phyloP scores from a whole-genome alignment of 139 green algal species.

The Coelastrella sp. region DNA sequence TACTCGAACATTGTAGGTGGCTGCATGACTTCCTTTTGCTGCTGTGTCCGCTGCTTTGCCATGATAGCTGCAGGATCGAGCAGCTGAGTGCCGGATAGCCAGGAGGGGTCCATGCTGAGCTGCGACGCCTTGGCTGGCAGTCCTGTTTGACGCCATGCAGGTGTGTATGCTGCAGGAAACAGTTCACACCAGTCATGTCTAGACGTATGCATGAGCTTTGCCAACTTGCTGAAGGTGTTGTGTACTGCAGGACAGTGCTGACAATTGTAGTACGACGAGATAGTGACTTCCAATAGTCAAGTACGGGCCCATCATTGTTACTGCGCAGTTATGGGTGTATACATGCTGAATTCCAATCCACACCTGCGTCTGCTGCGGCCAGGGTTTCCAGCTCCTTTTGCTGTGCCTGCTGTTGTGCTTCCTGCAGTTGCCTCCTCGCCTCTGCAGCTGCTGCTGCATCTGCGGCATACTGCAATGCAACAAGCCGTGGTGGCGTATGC shows the following conservation, averaged over 20 bases:
- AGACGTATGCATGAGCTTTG: too few species aligned
- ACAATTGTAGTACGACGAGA: too few species aligned
- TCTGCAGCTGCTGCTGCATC: constrained; percentile 23
- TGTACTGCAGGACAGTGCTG: too few species aligned
- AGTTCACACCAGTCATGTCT: too few species aligned
- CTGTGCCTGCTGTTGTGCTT: not conserved
- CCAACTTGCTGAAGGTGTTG: too few species aligned
- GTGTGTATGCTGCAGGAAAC: constrained; percentile 68
- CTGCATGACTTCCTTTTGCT: constrained; percentile 67
- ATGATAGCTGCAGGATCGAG: constrained; percentile 68
- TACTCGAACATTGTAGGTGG: constrained; percentile 66
- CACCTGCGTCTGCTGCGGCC: constrained; percentile 27
- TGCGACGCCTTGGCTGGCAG: constrained; percentile 73
- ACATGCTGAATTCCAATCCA: not conserved
- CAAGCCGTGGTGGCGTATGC: not conserved
- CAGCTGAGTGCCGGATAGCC: constrained; percentile 51
- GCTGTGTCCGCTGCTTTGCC: not conserved
- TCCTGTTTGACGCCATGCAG: constrained; percentile 70
- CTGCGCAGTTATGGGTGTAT: not conserved
- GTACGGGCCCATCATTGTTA: not conserved
- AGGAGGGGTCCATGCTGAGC: constrained; percentile 57
- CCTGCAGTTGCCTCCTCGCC: not conserved
- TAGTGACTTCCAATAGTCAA: too few species aligned
- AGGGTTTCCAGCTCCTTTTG: not conserved
- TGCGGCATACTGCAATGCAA: not conserved